These are phyloP conservation scores for Pythium coloratum DNA, from an alignment of 352 stramenopile species.

Conservation along the genomic window DNA sequence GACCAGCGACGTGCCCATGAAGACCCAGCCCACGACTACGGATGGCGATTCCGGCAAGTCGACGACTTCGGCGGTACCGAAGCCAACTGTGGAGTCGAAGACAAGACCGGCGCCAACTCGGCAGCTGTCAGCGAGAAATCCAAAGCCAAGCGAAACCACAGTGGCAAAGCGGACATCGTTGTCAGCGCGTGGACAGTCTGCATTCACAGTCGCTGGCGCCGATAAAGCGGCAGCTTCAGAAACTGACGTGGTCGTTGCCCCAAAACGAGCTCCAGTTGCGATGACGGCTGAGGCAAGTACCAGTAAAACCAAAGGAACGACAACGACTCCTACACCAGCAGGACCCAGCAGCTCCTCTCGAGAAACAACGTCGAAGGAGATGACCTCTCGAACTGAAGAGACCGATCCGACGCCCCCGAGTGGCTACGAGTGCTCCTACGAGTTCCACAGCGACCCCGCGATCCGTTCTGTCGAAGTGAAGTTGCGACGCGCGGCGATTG, in stretches of 20 bases:
- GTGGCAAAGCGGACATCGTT: neutral
- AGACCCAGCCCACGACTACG: neutral
- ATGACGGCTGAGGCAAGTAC: neutral
- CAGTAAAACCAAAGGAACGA: neutral
- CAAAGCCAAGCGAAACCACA: neutral
- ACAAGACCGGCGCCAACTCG: neutral
- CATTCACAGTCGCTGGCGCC: neutral
- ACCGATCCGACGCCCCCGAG: neutral
- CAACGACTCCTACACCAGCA: neutral
- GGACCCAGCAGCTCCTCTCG: neutral
- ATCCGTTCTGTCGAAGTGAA: conserved; percentile 87
- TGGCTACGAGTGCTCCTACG: conserved; percentile 72
- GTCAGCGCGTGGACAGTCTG: neutral
- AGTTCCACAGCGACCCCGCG: conserved; percentile 78
- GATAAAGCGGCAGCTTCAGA: neutral
- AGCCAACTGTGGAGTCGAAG: neutral
- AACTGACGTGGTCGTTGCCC: neutral
- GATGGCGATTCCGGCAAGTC: neutral
- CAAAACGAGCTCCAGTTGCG: neutral
- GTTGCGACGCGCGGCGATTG: conserved; percentile 65
- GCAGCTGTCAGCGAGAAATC: neutral
- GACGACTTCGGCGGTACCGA: neutral
- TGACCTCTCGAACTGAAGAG: neutral
- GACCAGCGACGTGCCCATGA: neutral
- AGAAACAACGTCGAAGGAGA: neutral